Base-by-base conservation (phyloP, 257 asterid species). In the Solanum neorickii region DNA sequence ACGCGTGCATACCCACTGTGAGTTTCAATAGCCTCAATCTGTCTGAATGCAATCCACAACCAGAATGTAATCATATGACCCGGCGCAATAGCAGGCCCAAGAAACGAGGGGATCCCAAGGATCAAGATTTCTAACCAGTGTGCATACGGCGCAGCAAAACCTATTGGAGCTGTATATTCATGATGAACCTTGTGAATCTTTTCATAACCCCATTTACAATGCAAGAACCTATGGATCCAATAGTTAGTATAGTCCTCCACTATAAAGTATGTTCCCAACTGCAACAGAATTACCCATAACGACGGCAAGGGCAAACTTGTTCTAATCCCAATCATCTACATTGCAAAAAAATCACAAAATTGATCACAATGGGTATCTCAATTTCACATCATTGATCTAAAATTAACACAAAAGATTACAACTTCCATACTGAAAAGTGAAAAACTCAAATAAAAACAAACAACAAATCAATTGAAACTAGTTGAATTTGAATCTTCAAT, bases 121-220 rank as follows among this genome's bases (percentile, higher is more conserved):
- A 97, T 89, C 96, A 97, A 93, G 91, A 95, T 88, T 95, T 97
- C 99, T 15, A 94, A 95, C 99, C 99, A 97, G 85, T 97, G 99
- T 13, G 99, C 99, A 86, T 95, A 94, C 0, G 99, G 98, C 33
- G 99, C 99, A 65, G 99, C 99, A 90, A 90, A 97, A 60, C 98
- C 98, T 56, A 95, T 92, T 25, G 99, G 99, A 60, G 99, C 99
- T 0, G 98, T 92, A 94, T 96, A 97, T 87, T 97, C 99, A 74
- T 96, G 99, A 84, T 97, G 99, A 87, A 97, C 98, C 94, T 91
- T 93, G 95, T 97, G 99, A 84, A 97, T 97, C 62, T 94, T 97
- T 91, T 97, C 99, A 83, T 97, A 97, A 14, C 99, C 99, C 99
- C 99, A 97, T 75, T 94, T 93, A 91, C 94, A 91, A 89, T 97